These are phyloP conservation scores for Candida cerambycidarum DNA, from an alignment of 805 yeast species.

Conservation along the genomic window DNA sequence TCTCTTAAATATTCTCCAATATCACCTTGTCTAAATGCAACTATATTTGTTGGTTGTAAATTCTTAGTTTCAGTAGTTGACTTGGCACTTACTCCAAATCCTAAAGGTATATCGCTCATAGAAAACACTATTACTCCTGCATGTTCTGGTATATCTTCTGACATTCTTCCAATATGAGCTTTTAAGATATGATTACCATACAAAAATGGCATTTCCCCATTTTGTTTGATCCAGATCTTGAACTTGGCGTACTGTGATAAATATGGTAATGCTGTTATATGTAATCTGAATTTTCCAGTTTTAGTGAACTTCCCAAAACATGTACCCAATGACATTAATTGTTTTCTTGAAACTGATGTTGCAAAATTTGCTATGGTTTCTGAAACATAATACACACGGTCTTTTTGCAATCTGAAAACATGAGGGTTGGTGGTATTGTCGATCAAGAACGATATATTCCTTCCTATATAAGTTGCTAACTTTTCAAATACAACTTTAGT, in stretches of 20 bases:
- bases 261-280: constrained; percentile 84
- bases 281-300: constrained; percentile 94
- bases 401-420: constrained; percentile 94
- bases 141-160: constrained; percentile 97
- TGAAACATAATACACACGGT: constrained; percentile 89
- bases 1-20: constrained; percentile 97
- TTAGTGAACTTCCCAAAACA: constrained; percentile 97
- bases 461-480: constrained; percentile 94
- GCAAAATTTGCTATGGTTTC: constrained; percentile 84
- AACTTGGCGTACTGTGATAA: constrained; percentile 86
- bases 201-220: constrained; percentile 97
- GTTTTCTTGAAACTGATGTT: constrained; percentile 83
- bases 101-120: constrained; percentile 90
- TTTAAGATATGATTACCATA: constrained; percentile 96
- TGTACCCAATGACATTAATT: constrained; percentile 88
- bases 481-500: constrained; percentile 95
- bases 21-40: constrained; percentile 95
- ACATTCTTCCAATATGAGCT: constrained; percentile 95
- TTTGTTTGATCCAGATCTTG: constrained; percentile 93
- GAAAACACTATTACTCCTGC: constrained; percentile 91
- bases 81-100: constrained; percentile 93
- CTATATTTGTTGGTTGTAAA: constrained; percentile 90
- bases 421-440: constrained; percentile 86
- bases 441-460: constrained; percentile 84
- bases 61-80: constrained; percentile 85